phyloP scores from a whole-genome alignment of 768 basidiomycete genomes.

The Lactifluus rugatus region DNA sequence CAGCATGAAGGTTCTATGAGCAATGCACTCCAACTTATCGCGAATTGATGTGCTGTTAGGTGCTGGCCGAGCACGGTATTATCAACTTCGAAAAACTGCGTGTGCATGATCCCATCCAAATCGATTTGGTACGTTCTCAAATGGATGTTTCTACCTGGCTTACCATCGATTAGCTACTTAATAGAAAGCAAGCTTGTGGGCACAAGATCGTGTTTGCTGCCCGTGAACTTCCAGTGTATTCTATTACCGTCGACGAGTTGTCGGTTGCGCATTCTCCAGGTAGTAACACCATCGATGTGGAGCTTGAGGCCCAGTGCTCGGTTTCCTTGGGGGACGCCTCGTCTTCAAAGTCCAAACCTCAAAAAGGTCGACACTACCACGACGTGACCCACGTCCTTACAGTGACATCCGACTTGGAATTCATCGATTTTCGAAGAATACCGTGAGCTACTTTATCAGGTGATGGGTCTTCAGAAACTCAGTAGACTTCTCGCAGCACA shows the following conservation, averaged over 20 bases:
- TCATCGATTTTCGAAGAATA: constrained; percentile 74
- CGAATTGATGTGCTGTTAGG: constrained; percentile 30
- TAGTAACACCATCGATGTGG: constrained; percentile 44
- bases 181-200: constrained; percentile 31
- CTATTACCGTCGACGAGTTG: constrained; percentile 41
- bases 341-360: constrained; percentile 25
- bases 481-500: constrained; percentile 38
- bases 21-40: constrained; percentile 17
- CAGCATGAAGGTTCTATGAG: constrained; percentile 22
- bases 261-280: constrained; percentile 34
- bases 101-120: constrained; percentile 44
- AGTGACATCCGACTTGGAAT: constrained; percentile 62
- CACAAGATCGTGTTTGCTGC: constrained; percentile 52
- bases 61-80: constrained; percentile 67
- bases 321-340: constrained; percentile 29
- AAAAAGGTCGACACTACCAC: constrained; percentile 38
- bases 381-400: constrained; percentile 69
- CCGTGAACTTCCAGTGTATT: constrained; percentile 58
- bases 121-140: constrained; percentile 47
- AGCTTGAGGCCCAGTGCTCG: constrained; percentile 50
- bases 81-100: constrained; percentile 48
- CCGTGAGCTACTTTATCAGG: constrained; percentile 33
- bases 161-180: constrained; percentile 12
- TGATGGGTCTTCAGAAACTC: background rate
- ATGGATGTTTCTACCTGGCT: background rate